A percentile compares a stretch with the other conserved stretches of the same genome.
These are phyloP conservation scores for Aspergillus pseudotamarii DNA, from an alignment of 2,329 filamentous ascomycete species.

Conservation along the genomic window DNA sequence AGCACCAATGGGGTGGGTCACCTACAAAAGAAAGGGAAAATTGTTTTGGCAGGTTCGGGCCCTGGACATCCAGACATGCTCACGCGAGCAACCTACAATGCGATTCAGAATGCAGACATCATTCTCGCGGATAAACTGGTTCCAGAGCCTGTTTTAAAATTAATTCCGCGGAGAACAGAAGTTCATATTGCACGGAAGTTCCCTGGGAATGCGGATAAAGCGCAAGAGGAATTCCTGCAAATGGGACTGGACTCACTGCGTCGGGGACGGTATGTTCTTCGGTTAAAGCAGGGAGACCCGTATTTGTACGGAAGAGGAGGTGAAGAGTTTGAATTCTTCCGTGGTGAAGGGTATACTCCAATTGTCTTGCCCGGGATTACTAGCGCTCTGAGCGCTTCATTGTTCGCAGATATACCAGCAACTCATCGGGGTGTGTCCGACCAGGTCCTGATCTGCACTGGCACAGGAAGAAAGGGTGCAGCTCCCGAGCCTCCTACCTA, in stretches of 20 bases:
- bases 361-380: constrained; percentile 88
- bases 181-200: constrained; percentile 96
- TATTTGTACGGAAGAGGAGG: constrained; percentile 95
- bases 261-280: constrained; percentile 76
- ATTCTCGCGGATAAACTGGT: constrained; percentile 59
- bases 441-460: constrained; percentile 93
- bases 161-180: constrained; percentile 85
- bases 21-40: constrained; percentile 58
- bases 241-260: constrained; percentile 71
- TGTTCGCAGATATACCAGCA: constrained; percentile 84
- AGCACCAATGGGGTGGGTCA: constrained; percentile 15
- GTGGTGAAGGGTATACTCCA: constrained; percentile 67
- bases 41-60: constrained; percentile 88
- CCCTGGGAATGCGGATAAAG: constrained; percentile 91
- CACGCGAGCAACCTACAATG: constrained; percentile 62
- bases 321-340: constrained; percentile 88
- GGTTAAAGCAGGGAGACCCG: constrained; percentile 94
- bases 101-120: constrained; percentile 52
- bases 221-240: constrained; percentile 84
- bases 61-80: constrained; percentile 91
- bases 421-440: constrained; percentile 91
- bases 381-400: constrained; percentile 79
- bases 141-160: constrained; percentile 78
- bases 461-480: constrained; percentile 87
- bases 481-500: constrained; percentile 80